A percentile compares a stretch with the other conserved stretches of the same genome.
Conservation (phyloP, 2,329 filamentous ascomycete genomes). For the Phyllosticta paracitricarpa region DNA sequence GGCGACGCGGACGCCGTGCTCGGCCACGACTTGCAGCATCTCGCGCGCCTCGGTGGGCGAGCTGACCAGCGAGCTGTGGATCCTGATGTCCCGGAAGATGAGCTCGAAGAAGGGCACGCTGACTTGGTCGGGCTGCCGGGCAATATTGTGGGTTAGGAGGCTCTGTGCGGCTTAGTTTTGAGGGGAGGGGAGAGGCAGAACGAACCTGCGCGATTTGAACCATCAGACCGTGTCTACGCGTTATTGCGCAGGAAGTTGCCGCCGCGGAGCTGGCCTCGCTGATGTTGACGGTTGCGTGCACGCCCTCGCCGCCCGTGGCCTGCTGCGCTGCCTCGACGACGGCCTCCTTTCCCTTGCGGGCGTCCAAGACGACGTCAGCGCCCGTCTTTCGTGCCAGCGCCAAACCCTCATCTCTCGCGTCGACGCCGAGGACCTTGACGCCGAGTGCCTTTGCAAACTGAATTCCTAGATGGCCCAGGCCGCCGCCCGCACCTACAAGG, state of each 20-base stretch:
- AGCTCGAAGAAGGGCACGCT: conserved; percentile 37
- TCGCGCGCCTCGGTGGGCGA: conserved; percentile 34
- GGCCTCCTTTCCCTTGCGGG: conserved; percentile 36
- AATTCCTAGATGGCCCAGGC: conserved; percentile 30
- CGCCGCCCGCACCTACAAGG: conserved; percentile 24
- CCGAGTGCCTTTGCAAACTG: conserved; percentile 43
- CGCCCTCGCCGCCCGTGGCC: conserved; percentile 41
- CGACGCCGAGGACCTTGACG: conserved; percentile 43
- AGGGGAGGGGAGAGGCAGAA: conserved; percentile 11
- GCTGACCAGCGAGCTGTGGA: conserved; percentile 39
- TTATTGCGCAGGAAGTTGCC: conserved; percentile 44
- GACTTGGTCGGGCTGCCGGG: conserved; percentile 25
- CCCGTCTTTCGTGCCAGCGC: conserved; percentile 38
- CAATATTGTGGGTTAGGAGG: not conserved
- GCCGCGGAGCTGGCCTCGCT: conserved; percentile 43
- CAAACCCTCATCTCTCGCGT: conserved; percentile 45
- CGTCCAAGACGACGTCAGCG: conserved; percentile 45
- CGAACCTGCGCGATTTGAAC: conserved; percentile 48
- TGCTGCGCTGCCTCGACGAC: conserved; percentile 39
- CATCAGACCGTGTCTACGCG: conserved; percentile 49
- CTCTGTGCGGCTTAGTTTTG: not conserved
- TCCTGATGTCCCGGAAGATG: conserved; percentile 43
- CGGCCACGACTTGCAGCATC: conserved; percentile 40
- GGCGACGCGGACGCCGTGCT: conserved; percentile 39
- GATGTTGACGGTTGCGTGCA: conserved; percentile 44